phyloP scores from a whole-genome alignment of 495 filamentous ascomycete species.

The Tuber aestivum region DNA sequence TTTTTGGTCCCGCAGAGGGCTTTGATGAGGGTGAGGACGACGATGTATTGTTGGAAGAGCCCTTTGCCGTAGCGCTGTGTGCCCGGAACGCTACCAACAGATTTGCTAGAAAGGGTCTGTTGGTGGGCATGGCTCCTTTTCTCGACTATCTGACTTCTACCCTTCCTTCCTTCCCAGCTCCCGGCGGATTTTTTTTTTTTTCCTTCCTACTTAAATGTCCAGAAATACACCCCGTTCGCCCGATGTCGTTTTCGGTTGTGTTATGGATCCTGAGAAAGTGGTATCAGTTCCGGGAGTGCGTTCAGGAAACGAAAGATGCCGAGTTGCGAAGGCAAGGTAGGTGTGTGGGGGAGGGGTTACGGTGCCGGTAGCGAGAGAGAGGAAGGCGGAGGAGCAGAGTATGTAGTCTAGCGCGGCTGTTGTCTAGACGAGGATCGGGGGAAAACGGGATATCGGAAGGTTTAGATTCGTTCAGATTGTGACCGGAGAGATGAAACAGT shows the following conservation, averaged over 20 bases:
- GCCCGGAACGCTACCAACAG: constrained; percentile 68
- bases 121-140: constrained; percentile 52
- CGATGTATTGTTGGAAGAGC: constrained; percentile 42
- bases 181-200: not conserved
- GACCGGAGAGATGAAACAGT: not conserved
- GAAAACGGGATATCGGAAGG: not conserved
- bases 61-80: constrained; percentile 50
- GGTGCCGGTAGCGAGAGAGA: not conserved
- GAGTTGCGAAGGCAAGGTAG: not conserved
- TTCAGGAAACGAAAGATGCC: not conserved
- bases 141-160: constrained; percentile 9
- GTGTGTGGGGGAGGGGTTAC: not conserved
- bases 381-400: not conserved
- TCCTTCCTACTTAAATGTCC: not conserved
- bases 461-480: not conserved
- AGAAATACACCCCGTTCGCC: not conserved
- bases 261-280: not conserved
- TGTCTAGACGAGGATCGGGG: not conserved
- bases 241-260: not conserved
- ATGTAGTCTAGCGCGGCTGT: not conserved
- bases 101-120: constrained; percentile 67
- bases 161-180: constrained; percentile 8
- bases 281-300: not conserved
- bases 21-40: constrained; percentile 46
- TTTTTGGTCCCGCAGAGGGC: constrained; percentile 38